These are phyloP conservation scores for Citrus medica DNA, from an alignment of 345 rosid species.

Conservation along the genomic window DNA sequence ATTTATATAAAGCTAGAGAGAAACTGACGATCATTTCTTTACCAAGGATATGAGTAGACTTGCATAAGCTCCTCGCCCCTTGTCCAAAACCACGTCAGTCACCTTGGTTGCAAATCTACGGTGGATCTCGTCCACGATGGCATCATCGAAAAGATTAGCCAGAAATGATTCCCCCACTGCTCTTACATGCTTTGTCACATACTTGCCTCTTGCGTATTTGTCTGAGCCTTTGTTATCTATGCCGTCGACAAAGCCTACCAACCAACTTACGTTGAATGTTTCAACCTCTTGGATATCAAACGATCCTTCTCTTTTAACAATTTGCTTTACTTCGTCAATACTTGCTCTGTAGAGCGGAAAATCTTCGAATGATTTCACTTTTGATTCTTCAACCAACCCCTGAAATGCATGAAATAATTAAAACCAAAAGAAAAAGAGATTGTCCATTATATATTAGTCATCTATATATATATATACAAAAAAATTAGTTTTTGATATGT, in stretches of 20 bases:
- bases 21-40: background rate
- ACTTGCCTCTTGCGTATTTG: constrained; percentile 4
- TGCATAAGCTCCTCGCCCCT: background rate
- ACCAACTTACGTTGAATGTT: constrained; percentile 9
- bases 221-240: background rate
- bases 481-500: background rate
- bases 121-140: background rate
- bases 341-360: constrained; percentile 1
- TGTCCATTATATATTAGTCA: too few species aligned
- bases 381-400: constrained; percentile 5
- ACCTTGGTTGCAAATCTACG: background rate
- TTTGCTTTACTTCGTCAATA: constrained; percentile 2
- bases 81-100: background rate
- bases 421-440: background rate
- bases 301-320: constrained; percentile 16
- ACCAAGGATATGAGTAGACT: constrained; percentile 1
- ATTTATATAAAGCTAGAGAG: background rate
- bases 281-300: background rate
- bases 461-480: fast-evolving
- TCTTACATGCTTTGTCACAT: background rate
- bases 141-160: background rate
- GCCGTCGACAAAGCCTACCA: background rate
- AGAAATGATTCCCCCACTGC: constrained; percentile 1
- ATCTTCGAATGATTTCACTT: constrained; percentile 4
- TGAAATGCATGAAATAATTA: background rate